Base-by-base conservation (phyloP, 2,329 filamentous ascomycete genomes). In the Sarocladium brachiariae region DNA sequence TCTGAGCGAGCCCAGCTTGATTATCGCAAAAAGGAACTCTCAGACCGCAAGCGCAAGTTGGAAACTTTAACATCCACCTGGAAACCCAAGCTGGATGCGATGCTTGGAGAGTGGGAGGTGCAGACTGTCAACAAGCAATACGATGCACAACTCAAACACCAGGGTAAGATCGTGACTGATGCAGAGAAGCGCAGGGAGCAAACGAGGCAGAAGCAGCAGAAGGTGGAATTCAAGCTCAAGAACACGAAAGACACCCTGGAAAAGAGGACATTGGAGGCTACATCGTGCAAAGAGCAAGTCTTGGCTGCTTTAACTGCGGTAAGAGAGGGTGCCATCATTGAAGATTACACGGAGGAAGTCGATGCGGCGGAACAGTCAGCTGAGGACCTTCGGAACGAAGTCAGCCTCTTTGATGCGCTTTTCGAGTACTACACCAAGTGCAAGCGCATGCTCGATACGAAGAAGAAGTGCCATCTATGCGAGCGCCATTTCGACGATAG, bases 1-100 rank as follows among this genome's bases (percentile, higher is more conserved):
- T 83, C 85, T 3, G 90, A 95, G 55, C 79, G 90, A 33, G 93
- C 92, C 11, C 85, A 87, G 58, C 76, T 99, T 10, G 88, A 95
- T 52, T 83, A 87, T 58, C 77, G 91, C 30, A 90, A 86, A 60
- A 91, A 90, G 58, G 87, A 96, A 61, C 68, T 89, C 24, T 80
- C 81, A 55, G 84, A 89, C 56, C 81, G 85, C 51, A 80, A 87
- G 63, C 78, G 81, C 30, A 87, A 86, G 54, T 73, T 97, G 2
- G 79, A 90, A 8, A 93, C 88, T 0, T 81, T 96, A 70, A 80
- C 74, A 54, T 81, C 74, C 45, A 89, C 89, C 0, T 89, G 95
- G 73, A 79, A 77, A 48, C 74, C 84, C 30, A 86, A 86, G 57
- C 74, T 99, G 19, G 74, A 78, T 11, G 70, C 75, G 5, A 65